A percentile compares a stretch with the other conserved stretches of the same genome.
These are phyloP conservation scores for Coemansia sp. DNA, from an alignment of 192 early-diverging fungal genomes.

Conservation along the genomic window DNA sequence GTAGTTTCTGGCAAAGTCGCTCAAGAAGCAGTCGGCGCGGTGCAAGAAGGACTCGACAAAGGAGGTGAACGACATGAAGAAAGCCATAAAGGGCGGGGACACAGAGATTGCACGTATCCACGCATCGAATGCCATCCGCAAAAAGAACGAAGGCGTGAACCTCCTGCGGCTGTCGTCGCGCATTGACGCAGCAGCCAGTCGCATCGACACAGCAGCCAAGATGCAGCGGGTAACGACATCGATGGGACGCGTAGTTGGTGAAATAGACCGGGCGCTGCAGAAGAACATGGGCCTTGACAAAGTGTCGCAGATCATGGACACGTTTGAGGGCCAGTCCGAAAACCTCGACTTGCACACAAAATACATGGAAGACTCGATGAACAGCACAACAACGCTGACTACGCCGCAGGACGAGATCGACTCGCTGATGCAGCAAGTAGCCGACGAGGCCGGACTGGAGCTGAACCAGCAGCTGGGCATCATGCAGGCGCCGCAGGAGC, in stretches of 20 bases:
- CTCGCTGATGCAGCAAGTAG: conserved; percentile 91
- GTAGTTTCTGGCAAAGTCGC: conserved; percentile 89
- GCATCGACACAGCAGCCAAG: conserved; percentile 91
- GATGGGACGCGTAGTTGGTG: conserved; percentile 87
- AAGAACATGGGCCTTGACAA: conserved; percentile 92
- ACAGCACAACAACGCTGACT: conserved; percentile 77
- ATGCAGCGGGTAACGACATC: conserved; percentile 83
- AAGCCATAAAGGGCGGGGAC: conserved; percentile 91
- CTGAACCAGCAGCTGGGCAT: conserved; percentile 58
- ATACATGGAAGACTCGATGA: conserved; percentile 96
- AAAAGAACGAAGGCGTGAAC: conserved; percentile 93
- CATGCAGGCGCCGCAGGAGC: conserved; percentile 50
- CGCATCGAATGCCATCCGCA: conserved; percentile 94
- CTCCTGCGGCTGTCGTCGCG: conserved; percentile 82
- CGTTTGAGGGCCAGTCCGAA: conserved; percentile 95
- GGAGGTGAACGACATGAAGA: conserved; percentile 87
- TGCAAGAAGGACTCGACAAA: conserved; percentile 78
- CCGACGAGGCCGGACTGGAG: conserved; percentile 94
- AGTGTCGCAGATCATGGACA: conserved; percentile 98
- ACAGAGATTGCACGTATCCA: conserved; percentile 92
- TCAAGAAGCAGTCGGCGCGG: conserved; percentile 81
- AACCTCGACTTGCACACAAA: conserved; percentile 95
- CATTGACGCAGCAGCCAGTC: conserved; percentile 87
- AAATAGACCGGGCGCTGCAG: conserved; percentile 92
- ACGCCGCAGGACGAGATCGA: conserved; percentile 94